phyloP scores from a whole-genome alignment of 345 rosid genomes.

The Salix arbutifolia region DNA sequence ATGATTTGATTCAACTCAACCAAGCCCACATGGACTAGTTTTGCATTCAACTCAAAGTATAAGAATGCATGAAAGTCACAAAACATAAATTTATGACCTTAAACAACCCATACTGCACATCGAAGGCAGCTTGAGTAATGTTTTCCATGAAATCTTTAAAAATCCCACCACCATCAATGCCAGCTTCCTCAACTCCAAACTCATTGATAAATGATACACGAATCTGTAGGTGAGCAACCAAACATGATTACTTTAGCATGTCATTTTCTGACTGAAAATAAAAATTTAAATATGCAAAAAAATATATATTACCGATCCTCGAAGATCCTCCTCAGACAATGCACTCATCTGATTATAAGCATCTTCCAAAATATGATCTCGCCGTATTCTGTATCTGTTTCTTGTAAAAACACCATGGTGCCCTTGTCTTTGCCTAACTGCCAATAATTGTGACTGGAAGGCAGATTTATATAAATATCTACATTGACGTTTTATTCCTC shows the following conservation, averaged over 20 bases:
- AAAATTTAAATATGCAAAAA: conserved; percentile 5
- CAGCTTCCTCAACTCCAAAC: conserved; percentile 99
- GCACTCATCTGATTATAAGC: conserved; percentile 96
- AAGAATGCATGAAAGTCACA: neutral
- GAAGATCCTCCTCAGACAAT: conserved; percentile 91
- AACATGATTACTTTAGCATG: conserved; percentile 11
- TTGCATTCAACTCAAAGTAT: neutral
- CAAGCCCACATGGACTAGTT: neutral
- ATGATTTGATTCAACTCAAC: neutral
- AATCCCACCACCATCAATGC: conserved; percentile 99
- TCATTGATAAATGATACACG: conserved; percentile 94
- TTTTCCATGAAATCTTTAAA: conserved; percentile 99
- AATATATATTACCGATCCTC: conserved; percentile 59
- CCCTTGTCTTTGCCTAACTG: conserved; percentile 68
- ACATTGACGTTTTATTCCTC: neutral
- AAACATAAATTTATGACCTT: conserved; percentile 52
- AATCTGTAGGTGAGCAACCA: conserved; percentile 50
- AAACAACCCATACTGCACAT: conserved; percentile 93
- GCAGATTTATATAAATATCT: conserved; percentile 2
- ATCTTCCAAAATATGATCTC: conserved; percentile 96
- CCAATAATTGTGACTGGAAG: conserved; percentile 67
- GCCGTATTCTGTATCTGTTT: conserved; percentile 84
- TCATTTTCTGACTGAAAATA: conserved; percentile 8
- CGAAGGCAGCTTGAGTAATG: conserved; percentile 92
- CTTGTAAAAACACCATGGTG: conserved; percentile 69